These are phyloP conservation scores for Monascus ruber DNA, from an alignment of 2,329 filamentous ascomycete genomes.

Conservation along the genomic window DNA sequence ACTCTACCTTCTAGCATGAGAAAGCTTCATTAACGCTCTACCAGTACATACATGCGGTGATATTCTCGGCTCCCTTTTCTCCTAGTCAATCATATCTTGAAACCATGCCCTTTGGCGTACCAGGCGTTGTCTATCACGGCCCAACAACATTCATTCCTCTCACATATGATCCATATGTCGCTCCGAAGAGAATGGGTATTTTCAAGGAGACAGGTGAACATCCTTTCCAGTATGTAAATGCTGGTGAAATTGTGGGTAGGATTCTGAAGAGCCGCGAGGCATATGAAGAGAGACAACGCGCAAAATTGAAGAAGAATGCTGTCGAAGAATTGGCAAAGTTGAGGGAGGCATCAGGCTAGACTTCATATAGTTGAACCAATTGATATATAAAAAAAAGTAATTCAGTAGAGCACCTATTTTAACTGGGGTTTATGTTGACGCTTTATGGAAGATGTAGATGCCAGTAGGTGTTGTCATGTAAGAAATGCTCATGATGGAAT, in stretches of 20 bases:
- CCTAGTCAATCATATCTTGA: constrained; percentile 69
- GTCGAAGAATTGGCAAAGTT: constrained; percentile 54
- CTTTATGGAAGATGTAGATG: too few relatives aligned
- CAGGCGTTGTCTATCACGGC: constrained; percentile 86
- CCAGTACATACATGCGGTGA: constrained; percentile 73
- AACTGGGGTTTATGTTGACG: too few relatives aligned
- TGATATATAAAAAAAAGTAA: too few relatives aligned
- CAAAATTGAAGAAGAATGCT: constrained; percentile 77
- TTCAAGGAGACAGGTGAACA: constrained; percentile 70
- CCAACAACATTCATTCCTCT: constrained; percentile 77
- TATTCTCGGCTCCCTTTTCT: constrained; percentile 84
- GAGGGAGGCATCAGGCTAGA: too few relatives aligned
- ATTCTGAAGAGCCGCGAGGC: constrained; percentile 77
- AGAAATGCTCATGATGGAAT: too few relatives aligned
- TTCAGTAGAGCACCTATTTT: too few relatives aligned
- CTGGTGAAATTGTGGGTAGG: constrained; percentile 77
- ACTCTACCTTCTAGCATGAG: not conserved
- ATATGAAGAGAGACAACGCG: constrained; percentile 83
- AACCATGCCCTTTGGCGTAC: constrained; percentile 60
- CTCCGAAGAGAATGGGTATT: constrained; percentile 70
- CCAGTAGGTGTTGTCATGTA: too few relatives aligned
- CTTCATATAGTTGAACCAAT: too few relatives aligned
- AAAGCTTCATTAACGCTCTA: constrained; percentile 4
- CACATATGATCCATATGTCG: constrained; percentile 70
- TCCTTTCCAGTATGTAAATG: constrained; percentile 76